phyloP scores from a whole-genome alignment of 2,329 filamentous ascomycete species.

The Escovopsis sp. region DNA sequence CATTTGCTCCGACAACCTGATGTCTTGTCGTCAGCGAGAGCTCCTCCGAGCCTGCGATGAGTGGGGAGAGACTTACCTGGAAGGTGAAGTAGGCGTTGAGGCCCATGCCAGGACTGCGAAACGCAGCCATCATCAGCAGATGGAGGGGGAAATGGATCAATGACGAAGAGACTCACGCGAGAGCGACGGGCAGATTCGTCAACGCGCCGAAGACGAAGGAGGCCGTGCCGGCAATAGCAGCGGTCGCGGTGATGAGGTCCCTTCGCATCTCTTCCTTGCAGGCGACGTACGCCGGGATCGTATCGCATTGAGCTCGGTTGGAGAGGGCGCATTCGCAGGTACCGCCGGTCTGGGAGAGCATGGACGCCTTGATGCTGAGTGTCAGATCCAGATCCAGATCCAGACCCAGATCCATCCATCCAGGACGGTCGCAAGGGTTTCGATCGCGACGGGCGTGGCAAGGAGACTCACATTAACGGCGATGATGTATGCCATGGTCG shows the following conservation, averaged over 20 bases:
- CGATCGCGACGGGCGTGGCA: background rate
- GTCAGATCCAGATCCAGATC: conserved; percentile 3
- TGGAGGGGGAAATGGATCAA: too few relatives aligned
- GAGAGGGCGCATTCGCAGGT: conserved; percentile 51
- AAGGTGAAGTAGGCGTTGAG: conserved; percentile 55
- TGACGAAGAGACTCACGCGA: conserved; percentile 16
- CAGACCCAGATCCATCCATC: too few relatives aligned
- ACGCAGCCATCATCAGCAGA: background rate
- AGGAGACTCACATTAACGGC: conserved; percentile 43
- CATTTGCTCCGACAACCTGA: conserved; percentile 44
- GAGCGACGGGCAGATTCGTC: conserved; percentile 55
- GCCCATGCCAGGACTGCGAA: conserved; percentile 47
- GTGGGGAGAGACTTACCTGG: conserved; percentile 22
- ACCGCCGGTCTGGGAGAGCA: conserved; percentile 62
- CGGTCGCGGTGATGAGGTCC: conserved; percentile 70
- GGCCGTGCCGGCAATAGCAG: conserved; percentile 61
- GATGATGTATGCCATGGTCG: conserved; percentile 77
- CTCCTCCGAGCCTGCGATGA: too few relatives aligned
- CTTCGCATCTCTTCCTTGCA: conserved; percentile 49
- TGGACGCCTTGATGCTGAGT: conserved; percentile 38
- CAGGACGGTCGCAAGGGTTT: background rate
- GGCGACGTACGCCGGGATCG: conserved; percentile 26
- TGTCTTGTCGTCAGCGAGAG: background rate
- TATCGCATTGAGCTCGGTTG: conserved; percentile 32
- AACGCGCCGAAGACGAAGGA: conserved; percentile 67